phyloP scores from a whole-genome alignment of 495 filamentous ascomycete species.

The Penicillium soppii region DNA sequence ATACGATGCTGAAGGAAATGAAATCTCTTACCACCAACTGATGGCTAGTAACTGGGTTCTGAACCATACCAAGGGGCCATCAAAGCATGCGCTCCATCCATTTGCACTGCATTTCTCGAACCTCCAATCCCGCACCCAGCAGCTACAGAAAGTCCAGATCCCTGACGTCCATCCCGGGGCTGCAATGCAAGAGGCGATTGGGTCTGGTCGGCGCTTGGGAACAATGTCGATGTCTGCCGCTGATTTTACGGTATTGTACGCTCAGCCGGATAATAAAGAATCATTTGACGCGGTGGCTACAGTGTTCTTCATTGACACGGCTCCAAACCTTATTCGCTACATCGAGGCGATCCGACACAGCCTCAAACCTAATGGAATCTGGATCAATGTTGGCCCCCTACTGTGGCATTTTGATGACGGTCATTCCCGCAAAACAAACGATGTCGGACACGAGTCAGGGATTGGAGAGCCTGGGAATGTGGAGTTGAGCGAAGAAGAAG shows the following conservation, averaged over 20 bases:
- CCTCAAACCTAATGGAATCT: constrained; percentile 73
- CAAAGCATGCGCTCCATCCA: constrained; percentile 62
- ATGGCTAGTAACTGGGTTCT: constrained; percentile 84
- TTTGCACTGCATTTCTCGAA: constrained; percentile 84
- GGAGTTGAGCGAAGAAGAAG: constrained; percentile 85
- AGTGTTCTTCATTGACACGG: constrained; percentile 96
- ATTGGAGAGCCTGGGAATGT: constrained; percentile 81
- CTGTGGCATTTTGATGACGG: constrained; percentile 82
- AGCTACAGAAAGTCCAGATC: constrained; percentile 66
- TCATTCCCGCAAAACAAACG: constrained; percentile 37
- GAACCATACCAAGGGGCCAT: constrained; percentile 59
- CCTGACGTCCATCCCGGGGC: constrained; percentile 74
- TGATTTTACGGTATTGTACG: constrained; percentile 81
- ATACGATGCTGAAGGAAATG: constrained; percentile 81
- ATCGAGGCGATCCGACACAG: constrained; percentile 78
- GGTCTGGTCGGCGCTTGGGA: constrained; percentile 24
- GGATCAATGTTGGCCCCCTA: constrained; percentile 87
- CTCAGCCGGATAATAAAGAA: constrained; percentile 51
- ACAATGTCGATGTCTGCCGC: constrained; percentile 81
- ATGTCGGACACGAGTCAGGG: constrained; percentile 33
- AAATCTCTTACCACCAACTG: constrained; percentile 92
- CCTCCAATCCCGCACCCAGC: constrained; percentile 64
- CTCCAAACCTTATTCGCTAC: constrained; percentile 86
- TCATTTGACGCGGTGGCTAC: constrained; percentile 80
- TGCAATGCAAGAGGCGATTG: constrained; percentile 43